Conservation (phyloP, 169 alveolate species). For the Plasmodium gaboni region DNA sequence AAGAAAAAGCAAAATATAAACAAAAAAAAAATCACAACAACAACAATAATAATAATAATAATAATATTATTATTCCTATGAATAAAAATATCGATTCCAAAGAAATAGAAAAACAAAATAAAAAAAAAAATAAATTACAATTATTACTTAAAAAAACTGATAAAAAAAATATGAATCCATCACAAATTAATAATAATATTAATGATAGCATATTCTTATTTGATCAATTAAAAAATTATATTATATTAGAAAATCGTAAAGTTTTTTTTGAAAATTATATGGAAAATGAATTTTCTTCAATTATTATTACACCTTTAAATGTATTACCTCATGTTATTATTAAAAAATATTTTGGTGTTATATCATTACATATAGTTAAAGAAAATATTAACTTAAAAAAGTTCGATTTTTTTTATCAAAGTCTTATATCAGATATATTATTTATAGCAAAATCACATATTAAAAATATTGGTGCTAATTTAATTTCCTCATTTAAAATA, state of each 20-base stretch:
- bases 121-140: conserved; percentile 18
- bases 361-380: conserved; percentile 61
- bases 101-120: conserved; percentile 28
- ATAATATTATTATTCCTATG: no score
- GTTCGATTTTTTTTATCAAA: conserved; percentile 69
- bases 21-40: no score
- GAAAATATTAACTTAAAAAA: conserved; percentile 56
- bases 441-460: conserved; percentile 72
- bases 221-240: conserved; percentile 53
- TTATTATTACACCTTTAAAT: conserved; percentile 64
- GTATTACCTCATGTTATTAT: conserved; percentile 56
- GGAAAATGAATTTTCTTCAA: conserved; percentile 54
- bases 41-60: no score
- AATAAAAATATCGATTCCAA: background rate
- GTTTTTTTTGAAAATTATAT: conserved; percentile 23
- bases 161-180: background rate
- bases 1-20: conserved; percentile 16
- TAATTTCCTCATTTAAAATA: conserved; percentile 61
- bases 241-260: conserved; percentile 32
- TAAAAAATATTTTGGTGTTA: conserved; percentile 74
- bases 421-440: conserved; percentile 63
- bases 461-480: conserved; percentile 73
- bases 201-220: conserved; percentile 38
- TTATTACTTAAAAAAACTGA: conserved; percentile 40
- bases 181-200: conserved; percentile 14